These are phyloP conservation scores for Trebouxia sp. DNA, from an alignment of 139 green algal genomes.

Conservation along the genomic window DNA sequence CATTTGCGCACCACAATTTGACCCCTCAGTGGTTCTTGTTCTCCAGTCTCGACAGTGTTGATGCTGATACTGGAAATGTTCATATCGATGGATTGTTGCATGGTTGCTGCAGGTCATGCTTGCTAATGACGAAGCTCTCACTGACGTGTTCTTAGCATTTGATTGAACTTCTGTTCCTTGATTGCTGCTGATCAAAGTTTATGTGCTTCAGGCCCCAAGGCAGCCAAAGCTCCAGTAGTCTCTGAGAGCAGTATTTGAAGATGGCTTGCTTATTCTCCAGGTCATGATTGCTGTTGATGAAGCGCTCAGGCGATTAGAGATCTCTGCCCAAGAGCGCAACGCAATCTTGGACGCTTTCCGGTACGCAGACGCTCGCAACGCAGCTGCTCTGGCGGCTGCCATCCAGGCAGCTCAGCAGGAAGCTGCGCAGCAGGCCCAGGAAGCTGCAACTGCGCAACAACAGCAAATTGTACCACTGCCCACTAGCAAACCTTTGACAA, in stretches of 20 bases:
- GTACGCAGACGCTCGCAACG: slow-evolving; percentile 12
- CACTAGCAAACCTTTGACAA: neutral
- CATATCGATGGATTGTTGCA: too few species aligned
- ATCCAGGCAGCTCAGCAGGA: neutral
- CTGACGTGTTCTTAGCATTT: too few species aligned
- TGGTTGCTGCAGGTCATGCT: neutral
- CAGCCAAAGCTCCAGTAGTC: neutral
- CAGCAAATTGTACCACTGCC: neutral
- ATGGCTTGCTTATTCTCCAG: slow-evolving; percentile 2
- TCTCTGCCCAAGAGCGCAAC: slow-evolving; percentile 38
- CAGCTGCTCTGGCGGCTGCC: neutral
- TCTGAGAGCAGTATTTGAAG: neutral
- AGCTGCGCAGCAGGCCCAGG: neutral
- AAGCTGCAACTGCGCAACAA: neutral
- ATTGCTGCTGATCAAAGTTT: neutral
- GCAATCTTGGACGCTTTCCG: slow-evolving; percentile 37
- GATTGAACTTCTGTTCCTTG: too few species aligned
- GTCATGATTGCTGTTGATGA: slow-evolving; percentile 38
- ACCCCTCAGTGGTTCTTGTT: neutral
- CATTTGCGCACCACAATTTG: neutral
- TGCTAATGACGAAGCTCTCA: neutral
- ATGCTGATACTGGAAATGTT: too few species aligned
- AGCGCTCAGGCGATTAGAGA: slow-evolving; percentile 32
- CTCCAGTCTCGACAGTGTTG: too few species aligned
- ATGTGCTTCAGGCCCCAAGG: neutral